These are phyloP conservation scores for Bisporella sp. DNA, from an alignment of 2,329 filamentous ascomycete genomes.

Conservation along the genomic window DNA sequence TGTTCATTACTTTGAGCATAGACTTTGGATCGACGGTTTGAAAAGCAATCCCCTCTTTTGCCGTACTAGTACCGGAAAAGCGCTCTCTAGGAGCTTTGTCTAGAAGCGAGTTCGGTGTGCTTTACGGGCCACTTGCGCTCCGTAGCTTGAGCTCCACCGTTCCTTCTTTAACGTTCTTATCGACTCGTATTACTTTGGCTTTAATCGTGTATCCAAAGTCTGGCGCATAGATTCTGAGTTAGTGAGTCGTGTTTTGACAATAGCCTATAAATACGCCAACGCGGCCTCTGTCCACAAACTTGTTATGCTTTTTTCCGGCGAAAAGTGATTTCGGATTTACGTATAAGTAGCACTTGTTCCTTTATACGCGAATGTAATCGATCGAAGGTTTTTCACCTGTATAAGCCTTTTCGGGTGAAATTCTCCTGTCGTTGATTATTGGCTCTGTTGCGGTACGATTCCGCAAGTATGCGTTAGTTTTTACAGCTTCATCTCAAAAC, in stretches of 20 bases:
- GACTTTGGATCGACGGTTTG: no score
- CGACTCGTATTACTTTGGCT: not conserved
- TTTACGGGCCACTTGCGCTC: not conserved
- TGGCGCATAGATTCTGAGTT: no score
- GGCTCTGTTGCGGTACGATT: constrained; percentile 1
- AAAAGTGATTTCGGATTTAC: no score
- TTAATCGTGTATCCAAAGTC: not conserved
- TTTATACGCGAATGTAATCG: not conserved
- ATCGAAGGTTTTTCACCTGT: not conserved
- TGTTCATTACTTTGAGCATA: no score
- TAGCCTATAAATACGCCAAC: no score
- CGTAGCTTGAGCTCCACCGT: not conserved
- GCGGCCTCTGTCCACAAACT: no score
- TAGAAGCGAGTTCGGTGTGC: not conserved
- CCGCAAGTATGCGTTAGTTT: not conserved
- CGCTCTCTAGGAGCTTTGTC: not conserved
- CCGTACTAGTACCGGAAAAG: no score
- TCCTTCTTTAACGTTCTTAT: not conserved
- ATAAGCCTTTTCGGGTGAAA: constrained; percentile 1
- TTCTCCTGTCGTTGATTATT: no score
- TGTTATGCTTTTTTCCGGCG: no score
- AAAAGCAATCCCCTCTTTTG: no score
- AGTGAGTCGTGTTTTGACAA: no score
- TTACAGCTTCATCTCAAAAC: not conserved
- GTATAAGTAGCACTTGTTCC: not conserved